Evolutionary conservation across 805 yeast genomes (phyloP), one percentile per base, ranked within the genome.

Genomic region (Ogataea philodendri): DNA sequence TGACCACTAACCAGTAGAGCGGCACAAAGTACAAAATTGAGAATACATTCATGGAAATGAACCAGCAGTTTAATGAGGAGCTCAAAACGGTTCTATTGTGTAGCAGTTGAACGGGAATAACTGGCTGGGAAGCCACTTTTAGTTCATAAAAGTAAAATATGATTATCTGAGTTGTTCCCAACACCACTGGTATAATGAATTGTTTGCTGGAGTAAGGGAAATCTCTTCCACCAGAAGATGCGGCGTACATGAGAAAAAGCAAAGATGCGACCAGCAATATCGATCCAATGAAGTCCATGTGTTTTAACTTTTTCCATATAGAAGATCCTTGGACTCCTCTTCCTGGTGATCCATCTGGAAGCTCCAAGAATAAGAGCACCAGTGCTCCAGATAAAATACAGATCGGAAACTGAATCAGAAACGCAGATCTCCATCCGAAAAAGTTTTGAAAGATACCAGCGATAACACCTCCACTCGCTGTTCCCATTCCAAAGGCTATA

Each of bases 401-500:
- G 13, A 74, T 56, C n/a, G 82, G 77, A 8, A 73, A 65, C 51
- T 79, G 81, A 23, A 67, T 42, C 16, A 67, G 46, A 50, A 77
- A 78, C 2, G 81, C 76, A 60, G 64, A 66, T 54, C 88, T 66
- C 95, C 94, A 84, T 9, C 85, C 84, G 26, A 67, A 58, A 26
- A 49, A 55, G 7, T 63, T 61, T 20, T 80, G 70, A 33, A 80
- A 60, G 15, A 70, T 44, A 2, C 88, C 87, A 18, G 82, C 84
- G 26, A 76, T 51, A 3, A 74, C 54, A 2, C 88, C 89, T 10
- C 94, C 94, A 30, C 72, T 56, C 1, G 83, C 80, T 2, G 86
- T 80, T 4, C 96, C 96, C 13, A 78, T 54, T 9, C 88, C 90
- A 52, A 73, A 88, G 26, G 76, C 77, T 13, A 87, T 66, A 55